Evolutionary conservation across 257 asterid genomes (phyloP).

Genomic region (Anisodus tanguticus): DNA sequence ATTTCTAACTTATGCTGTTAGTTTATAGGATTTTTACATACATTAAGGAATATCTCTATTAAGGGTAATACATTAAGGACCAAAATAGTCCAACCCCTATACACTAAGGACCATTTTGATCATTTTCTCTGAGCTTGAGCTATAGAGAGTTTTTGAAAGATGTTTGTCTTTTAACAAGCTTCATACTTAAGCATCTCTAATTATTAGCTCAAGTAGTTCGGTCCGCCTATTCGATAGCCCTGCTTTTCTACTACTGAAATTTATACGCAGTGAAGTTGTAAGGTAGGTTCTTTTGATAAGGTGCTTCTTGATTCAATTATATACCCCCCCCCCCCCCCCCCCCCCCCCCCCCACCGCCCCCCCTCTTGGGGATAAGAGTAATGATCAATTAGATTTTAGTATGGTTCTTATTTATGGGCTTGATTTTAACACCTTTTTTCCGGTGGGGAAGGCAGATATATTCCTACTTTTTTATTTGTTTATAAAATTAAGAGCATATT

Average conservation of each 20-base stretch:
- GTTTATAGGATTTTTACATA: too few species aligned
- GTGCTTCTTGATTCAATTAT: neutral
- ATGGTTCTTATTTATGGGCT: neutral
- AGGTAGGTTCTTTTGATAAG: neutral
- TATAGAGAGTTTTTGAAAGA: neutral
- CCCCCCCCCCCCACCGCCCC: neutral
- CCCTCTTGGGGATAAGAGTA: neutral
- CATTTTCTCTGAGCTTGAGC: neutral
- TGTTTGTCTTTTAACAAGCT: conserved; percentile 1
- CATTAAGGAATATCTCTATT: too few species aligned
- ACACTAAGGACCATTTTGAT: too few species aligned
- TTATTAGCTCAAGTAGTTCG: neutral
- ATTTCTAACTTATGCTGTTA: too few species aligned
- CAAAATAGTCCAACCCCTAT: too few species aligned
- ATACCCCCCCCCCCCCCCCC: neutral
- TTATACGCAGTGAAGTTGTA: neutral
- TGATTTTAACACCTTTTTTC: neutral
- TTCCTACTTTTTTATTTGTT: neutral
- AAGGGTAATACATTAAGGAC: too few species aligned
- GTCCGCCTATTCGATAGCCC: conserved; percentile 10
- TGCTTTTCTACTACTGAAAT: conserved; percentile 7
- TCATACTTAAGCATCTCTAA: neutral
- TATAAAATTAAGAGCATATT: too few species aligned
- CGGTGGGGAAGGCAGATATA: neutral
- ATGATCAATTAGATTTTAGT: neutral